Evolutionary conservation across 1,284 basidiomycete genomes (phyloP).

Genomic region (Cystobasidium pallidum): DNA sequence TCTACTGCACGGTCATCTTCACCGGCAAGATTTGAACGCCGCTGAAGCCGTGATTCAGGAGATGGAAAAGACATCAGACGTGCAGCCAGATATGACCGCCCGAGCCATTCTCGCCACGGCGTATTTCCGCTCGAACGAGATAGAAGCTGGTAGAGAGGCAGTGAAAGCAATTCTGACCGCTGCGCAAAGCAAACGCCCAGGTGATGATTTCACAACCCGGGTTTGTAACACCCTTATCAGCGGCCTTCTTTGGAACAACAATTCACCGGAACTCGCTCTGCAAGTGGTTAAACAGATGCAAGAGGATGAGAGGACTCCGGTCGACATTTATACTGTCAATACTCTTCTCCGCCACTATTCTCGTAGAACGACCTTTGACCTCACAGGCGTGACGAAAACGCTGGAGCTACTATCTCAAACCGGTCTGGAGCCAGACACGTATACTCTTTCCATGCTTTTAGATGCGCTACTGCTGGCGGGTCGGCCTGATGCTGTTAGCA

Average conservation of each 20-base stretch:
- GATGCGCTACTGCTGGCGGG: constrained; percentile 37
- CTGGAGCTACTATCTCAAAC: constrained; percentile 9
- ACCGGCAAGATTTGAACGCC: constrained; percentile 12
- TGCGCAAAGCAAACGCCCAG: not conserved
- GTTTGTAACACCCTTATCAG: constrained; percentile 35
- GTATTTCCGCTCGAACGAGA: constrained; percentile 28
- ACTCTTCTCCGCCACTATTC: constrained; percentile 37
- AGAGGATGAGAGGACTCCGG: constrained; percentile 2
- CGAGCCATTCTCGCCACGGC: constrained; percentile 19
- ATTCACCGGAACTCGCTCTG: constrained; percentile 10
- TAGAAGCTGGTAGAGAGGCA: constrained; percentile 22
- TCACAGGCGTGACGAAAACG: constrained; percentile 14
- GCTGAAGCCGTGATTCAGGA: constrained; percentile 17
- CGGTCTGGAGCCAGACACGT: constrained; percentile 23
- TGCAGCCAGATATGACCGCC: constrained; percentile 20
- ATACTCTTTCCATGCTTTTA: constrained; percentile 33
- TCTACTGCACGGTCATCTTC: constrained; percentile 23
- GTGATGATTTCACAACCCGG: not conserved
- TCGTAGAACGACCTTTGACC: constrained; percentile 14
- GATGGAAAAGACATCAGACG: constrained; percentile 17
- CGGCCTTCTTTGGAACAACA: constrained; percentile 29
- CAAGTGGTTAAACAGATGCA: constrained; percentile 27
- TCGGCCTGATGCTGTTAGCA: constrained; percentile 29
- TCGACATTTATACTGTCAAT: constrained; percentile 37
- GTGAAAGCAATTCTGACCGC: not conserved